These are phyloP conservation scores for Salix udensis DNA, from an alignment of 345 rosid species.

Conservation along the genomic window DNA sequence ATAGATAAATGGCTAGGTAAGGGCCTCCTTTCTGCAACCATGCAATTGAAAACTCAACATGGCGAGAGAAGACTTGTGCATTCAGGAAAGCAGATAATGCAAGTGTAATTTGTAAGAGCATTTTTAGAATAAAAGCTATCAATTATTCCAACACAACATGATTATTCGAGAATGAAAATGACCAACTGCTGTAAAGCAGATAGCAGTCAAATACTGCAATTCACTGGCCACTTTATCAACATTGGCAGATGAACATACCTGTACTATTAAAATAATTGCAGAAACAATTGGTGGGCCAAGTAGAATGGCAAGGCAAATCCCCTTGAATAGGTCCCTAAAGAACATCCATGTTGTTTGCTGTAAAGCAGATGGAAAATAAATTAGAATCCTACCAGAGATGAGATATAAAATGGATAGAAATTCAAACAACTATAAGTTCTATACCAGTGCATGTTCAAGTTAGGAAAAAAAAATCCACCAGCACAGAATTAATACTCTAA, in stretches of 20 bases:
- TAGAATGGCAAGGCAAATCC: slow-evolving; percentile 61
- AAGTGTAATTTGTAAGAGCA: neutral
- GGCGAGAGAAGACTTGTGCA: neutral
- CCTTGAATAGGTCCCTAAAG: slow-evolving; percentile 83
- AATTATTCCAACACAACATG: neutral
- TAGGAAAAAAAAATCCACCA: neutral
- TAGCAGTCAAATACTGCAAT: neutral
- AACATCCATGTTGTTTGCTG: slow-evolving; percentile 98
- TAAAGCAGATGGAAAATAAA: slow-evolving; percentile 22
- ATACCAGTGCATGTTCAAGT: neutral
- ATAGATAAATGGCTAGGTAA: slow-evolving; percentile 93
- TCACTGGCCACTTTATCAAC: neutral
- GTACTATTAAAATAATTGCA: slow-evolving; percentile 75
- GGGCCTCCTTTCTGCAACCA: slow-evolving; percentile 95
- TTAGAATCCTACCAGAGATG: slow-evolving; percentile 8
- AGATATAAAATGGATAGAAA: neutral
- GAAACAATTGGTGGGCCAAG: slow-evolving; percentile 91
- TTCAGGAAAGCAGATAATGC: neutral
- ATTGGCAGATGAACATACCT: slow-evolving; percentile 47
- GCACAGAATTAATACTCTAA: slow-evolving; percentile 10
- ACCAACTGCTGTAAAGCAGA: neutral
- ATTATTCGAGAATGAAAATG: neutral
- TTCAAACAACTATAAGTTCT: neutral
- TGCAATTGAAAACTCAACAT: slow-evolving; percentile 15
- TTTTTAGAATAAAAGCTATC: neutral